Conservation (phyloP, 805 yeast genomes). For the Pichia rugopelliculosa region DNA sequence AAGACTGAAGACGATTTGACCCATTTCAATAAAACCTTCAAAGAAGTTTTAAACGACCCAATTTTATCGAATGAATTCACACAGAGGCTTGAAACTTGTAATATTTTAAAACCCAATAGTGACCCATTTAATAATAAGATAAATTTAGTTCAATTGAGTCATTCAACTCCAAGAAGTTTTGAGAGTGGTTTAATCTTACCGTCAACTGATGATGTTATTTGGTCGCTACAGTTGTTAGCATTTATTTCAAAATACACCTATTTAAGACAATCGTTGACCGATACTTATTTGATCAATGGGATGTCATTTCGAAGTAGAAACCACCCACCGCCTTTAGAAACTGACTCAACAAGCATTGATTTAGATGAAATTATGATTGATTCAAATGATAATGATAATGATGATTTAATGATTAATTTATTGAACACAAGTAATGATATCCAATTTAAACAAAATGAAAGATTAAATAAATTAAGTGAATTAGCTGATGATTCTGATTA, state of each 20-base stretch:
- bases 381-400: conserved; percentile 11
- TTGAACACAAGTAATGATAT: background rate
- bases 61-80: conserved; percentile 22
- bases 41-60: conserved; percentile 20
- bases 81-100: conserved; percentile 23
- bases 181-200: conserved; percentile 75
- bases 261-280: conserved; percentile 65
- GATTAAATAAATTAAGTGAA: conserved; percentile 1
- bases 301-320: conserved; percentile 44
- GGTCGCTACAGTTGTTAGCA: conserved; percentile 89
- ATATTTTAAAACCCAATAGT: conserved; percentile 21
- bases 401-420: background rate
- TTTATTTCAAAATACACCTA: conserved; percentile 87
- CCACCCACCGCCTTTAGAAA: conserved; percentile 29
- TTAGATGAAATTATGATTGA: conserved; percentile 22
- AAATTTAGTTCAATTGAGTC: background rate
- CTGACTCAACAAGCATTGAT: conserved; percentile 20
- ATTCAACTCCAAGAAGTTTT: conserved; percentile 43
- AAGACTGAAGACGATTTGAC: background rate
- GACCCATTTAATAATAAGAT: conserved; percentile 7
- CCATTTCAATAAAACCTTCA: conserved; percentile 15
- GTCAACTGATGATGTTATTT: conserved; percentile 84
- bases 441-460: background rate
- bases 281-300: conserved; percentile 66
- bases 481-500: conserved; percentile 7